phyloP scores from a whole-genome alignment of 805 yeast genomes.

The Candida glaebosa region DNA sequence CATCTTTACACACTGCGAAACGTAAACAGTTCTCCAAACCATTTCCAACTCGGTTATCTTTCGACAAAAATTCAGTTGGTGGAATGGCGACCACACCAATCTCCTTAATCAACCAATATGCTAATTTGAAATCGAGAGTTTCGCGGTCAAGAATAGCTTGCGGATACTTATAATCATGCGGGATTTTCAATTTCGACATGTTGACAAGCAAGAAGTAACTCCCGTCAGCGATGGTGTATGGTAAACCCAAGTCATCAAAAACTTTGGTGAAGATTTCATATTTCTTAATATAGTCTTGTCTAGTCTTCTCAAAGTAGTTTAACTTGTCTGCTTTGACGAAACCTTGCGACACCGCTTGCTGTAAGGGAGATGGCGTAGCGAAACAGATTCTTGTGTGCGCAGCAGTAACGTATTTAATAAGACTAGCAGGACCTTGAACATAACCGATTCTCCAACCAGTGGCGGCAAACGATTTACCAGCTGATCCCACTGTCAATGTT shows the following conservation, averaged over 20 bases:
- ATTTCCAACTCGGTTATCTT: constrained; percentile 55
- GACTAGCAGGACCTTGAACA: constrained; percentile 82
- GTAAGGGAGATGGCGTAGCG: constrained; percentile 85
- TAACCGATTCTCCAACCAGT: constrained; percentile 99
- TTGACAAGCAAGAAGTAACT: constrained; percentile 91
- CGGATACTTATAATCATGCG: constrained; percentile 69
- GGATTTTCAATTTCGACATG: constrained; percentile 77
- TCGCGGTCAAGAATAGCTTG: constrained; percentile 56
- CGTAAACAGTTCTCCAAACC: constrained; percentile 83
- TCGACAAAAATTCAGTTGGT: constrained; percentile 88
- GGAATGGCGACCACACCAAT: constrained; percentile 96
- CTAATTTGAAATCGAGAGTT: constrained; percentile 82
- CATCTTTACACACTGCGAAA: constrained; percentile 96
- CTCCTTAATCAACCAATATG: constrained; percentile 90
- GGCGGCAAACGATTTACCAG: constrained; percentile 97
- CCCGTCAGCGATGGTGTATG: constrained; percentile 90
- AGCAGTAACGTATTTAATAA: constrained; percentile 73
- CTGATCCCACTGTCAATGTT: constrained; percentile 91
- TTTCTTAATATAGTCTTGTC: constrained; percentile 65
- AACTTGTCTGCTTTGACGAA: constrained; percentile 57
- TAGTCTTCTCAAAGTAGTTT: constrained; percentile 67
- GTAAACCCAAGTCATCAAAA: constrained; percentile 83
- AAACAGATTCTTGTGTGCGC: constrained; percentile 97
- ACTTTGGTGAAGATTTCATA: constrained; percentile 68
- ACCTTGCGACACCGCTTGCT: constrained; percentile 86